Percentiles rank a stretch among this genome's conserved stretches.
Conservation (phyloP, 768 basidiomycete species). For the Leccinellum rugosiceps region DNA sequence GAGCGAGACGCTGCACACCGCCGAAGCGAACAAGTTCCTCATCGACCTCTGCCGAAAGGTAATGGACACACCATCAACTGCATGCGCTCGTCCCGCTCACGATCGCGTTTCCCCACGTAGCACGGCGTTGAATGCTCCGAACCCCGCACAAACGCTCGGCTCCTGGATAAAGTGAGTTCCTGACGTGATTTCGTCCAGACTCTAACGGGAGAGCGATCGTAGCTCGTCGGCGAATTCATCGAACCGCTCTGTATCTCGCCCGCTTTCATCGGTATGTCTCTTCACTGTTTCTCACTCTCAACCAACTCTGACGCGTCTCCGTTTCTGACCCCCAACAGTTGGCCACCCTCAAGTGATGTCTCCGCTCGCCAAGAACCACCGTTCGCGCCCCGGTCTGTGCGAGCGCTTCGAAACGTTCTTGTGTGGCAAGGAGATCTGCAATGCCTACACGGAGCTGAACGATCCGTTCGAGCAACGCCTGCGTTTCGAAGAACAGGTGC, state of each 20-base stretch:
- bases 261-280: conserved; percentile 77
- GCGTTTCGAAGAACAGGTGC: conserved; percentile 92
- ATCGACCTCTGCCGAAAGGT: conserved; percentile 84
- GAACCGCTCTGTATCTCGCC: conserved; percentile 96
- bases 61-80: not conserved
- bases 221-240: conserved; percentile 98
- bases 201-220: not conserved
- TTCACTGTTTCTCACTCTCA: not conserved
- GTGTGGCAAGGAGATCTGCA: conserved; percentile 97
- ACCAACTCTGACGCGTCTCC: not conserved
- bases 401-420: conserved; percentile 99
- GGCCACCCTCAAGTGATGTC: conserved; percentile 99
- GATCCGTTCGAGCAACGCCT: conserved; percentile 96
- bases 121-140: conserved; percentile 96
- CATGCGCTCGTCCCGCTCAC: not conserved
- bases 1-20: conserved; percentile 84
- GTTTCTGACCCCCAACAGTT: conserved; percentile 41
- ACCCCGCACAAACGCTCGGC: conserved; percentile 89
- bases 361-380: conserved; percentile 97
- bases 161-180: conserved; percentile 84
- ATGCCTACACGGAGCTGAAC: conserved; percentile 99
- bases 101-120: conserved; percentile 37
- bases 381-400: conserved; percentile 93
- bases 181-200: not conserved
- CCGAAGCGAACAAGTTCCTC: conserved; percentile 86